Evolutionary conservation across 176 grass and related monocot species (phyloP), one percentile per base, ranked within the genome.

Genomic region (barley (Hordeum vulgare)): DNA sequence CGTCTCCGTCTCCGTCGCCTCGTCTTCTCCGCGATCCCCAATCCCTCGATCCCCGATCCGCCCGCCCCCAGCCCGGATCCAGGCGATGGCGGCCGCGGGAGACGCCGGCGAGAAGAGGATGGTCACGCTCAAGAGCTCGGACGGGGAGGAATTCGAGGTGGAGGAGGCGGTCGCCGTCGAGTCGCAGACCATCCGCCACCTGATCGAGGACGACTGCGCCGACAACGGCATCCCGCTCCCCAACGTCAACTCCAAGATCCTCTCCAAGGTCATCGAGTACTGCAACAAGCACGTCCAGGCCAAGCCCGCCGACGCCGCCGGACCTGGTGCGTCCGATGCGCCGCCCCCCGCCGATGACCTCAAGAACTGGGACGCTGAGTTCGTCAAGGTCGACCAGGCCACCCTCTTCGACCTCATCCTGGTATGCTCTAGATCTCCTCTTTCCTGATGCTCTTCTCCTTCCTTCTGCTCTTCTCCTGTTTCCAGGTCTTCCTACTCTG

Each of bases 241-340:
- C 49, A 88, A 90, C 76, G 80, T 90, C 83, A 93, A 69, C 90
- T 81, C 76, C 28, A 88, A 89, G 67, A 92, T 92, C 85, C 88
- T 95, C 2, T 49, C 79, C 65, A 95, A 90, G 93, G 90, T 92
- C 3, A 88, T 95, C 79, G 85, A 95, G 59, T 95, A 95, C 73
- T 95, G 90, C 83, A 84, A 77, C 87, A 92, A 92, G 83, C 90
- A 96, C 80, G 90, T 93, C 9, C 79, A 89, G 21, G 85, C 85
- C 37, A 56, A 56, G 18, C 53, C 53, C 53, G 53, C 51, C 51
- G 51, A 54, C 51, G 18, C 18, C 51, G 49, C 45, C 44, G 44
- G 49, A 7, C 17, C 49, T 6, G 51, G 7, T 7, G 53, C 53
- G 20, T 20, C 53, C 20, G 53, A 56, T 1, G 78, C 2, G 6